Conservation (phyloP, 805 yeast species). For the Sugiyamaella smithiae region DNA sequence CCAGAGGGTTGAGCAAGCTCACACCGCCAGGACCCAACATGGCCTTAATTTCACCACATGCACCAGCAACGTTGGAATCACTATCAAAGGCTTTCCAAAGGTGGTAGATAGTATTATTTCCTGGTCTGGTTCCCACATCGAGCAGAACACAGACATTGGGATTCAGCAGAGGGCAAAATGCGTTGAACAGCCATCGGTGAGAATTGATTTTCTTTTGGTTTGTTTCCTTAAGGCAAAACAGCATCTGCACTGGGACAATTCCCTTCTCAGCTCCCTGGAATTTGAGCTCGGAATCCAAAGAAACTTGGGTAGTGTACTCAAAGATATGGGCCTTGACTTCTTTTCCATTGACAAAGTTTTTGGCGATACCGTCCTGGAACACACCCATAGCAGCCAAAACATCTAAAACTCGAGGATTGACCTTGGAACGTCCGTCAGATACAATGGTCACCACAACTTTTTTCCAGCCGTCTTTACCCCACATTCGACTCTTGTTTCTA, state of each 20-base stretch:
- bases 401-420: conserved; percentile 80
- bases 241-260: conserved; percentile 89
- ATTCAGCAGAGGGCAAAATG: conserved; percentile 84
- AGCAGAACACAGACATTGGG: conserved; percentile 87
- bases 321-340: conserved; percentile 91
- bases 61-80: conserved; percentile 97
- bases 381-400: conserved; percentile 92
- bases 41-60: conserved; percentile 96
- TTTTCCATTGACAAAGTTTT: conserved; percentile 87
- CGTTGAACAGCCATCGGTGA: conserved; percentile 96
- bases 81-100: conserved; percentile 97
- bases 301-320: conserved; percentile 94
- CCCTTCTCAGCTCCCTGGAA: conserved; percentile 89
- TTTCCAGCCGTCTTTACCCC: conserved; percentile 98
- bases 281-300: conserved; percentile 83
- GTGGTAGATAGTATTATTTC: conserved; percentile 80
- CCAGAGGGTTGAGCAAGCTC: conserved; percentile 82
- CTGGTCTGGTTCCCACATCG: conserved; percentile 99
- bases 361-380: conserved; percentile 95
- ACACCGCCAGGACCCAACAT: conserved; percentile 88
- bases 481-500: conserved; percentile 74
- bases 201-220: conserved; percentile 94
- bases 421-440: conserved; percentile 91
- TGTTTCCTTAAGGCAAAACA: conserved; percentile 88
- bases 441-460: conserved; percentile 89